Base-by-base conservation (phyloP, 2,329 filamentous ascomycete genomes). In the Colletotrichum caudatum region DNA sequence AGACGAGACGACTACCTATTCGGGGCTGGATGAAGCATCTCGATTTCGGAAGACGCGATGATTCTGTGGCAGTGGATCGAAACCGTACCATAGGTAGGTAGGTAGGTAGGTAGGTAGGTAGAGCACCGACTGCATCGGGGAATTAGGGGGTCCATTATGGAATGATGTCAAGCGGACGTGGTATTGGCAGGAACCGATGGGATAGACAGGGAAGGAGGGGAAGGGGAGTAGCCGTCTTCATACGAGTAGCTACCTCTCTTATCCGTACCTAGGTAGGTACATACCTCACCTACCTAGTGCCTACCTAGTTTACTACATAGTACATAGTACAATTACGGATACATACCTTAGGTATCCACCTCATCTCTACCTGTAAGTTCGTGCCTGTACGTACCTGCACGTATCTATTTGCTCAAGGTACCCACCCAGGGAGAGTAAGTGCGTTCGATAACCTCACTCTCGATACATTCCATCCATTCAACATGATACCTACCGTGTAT, bases 161-260 rank as follows among this genome's bases (percentile, higher is more conserved):
- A 59, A 69, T 71, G 69, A 69, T 69, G 69, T 71, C 69, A 71
- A 71, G 37, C 5, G 58, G 51, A 23, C 41, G 41, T 68, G 50
- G 51, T 41, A 37, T 41, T 37, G 33, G 26, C 60, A 50, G 57
- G 50, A 59, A 57, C 41, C 39, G 51, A 70, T 46, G 56, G 41
- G 50, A 48, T 12, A 48, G 46, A 58, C 54, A 39, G 56, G 46
- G 33, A 48, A 46, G 37, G 33, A 29, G 3, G 11, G 16, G 60
- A 23, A 23, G 20, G 60, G 60, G 41, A 41, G 26, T 16, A 26
- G 5, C 48, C 12, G 48, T 26, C 11, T 14, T 11, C 29, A 14
- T 26, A 8, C 48, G 7, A 53, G 23, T 8, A 29, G 5, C 23
- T 12, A 14, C 48, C 11, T 18, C 8, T 12, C 11, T 18, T 16